These are phyloP conservation scores for Raffaelea albimanens DNA, from an alignment of 2,329 filamentous ascomycete species.

Conservation along the genomic window DNA sequence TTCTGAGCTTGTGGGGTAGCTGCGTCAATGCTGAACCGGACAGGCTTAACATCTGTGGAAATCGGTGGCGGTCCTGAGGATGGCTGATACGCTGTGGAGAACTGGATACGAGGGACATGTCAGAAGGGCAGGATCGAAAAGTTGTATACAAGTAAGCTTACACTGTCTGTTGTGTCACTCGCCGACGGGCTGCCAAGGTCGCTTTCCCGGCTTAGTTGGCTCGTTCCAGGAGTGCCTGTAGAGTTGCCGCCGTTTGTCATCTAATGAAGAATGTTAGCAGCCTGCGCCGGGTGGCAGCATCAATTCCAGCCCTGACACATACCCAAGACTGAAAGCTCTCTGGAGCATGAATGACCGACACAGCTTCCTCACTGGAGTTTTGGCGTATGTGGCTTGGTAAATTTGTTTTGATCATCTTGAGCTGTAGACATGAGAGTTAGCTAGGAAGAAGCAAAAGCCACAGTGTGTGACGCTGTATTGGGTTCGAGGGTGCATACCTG, in stretches of 20 bases:
- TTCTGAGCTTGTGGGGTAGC: conserved; percentile 79
- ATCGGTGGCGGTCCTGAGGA: conserved; percentile 55
- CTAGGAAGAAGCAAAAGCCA: background rate
- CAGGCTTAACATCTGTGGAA: conserved; percentile 62
- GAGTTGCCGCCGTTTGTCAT: background rate
- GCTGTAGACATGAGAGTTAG: conserved; percentile 23
- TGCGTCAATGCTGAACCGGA: conserved; percentile 55
- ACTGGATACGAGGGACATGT: too few species aligned
- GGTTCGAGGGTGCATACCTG: conserved; percentile 24
- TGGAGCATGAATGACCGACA: conserved; percentile 87
- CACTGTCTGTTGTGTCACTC: background rate
- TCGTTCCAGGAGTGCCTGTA: background rate
- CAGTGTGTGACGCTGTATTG: background rate
- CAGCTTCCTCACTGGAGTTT: conserved; percentile 62
- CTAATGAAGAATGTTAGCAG: background rate
- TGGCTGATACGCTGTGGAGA: background rate
- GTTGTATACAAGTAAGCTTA: too few species aligned
- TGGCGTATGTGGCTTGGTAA: conserved; percentile 48
- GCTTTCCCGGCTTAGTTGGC: background rate
- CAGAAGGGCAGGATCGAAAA: too few species aligned
- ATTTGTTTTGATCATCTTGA: conserved; percentile 46
- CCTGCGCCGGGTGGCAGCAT: background rate
- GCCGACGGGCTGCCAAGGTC: background rate
- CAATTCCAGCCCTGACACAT: conserved; percentile 17
- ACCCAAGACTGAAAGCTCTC: conserved; percentile 77